Evolutionary conservation across 805 yeast species (phyloP).

Genomic region (Candida cerambycidarum): DNA sequence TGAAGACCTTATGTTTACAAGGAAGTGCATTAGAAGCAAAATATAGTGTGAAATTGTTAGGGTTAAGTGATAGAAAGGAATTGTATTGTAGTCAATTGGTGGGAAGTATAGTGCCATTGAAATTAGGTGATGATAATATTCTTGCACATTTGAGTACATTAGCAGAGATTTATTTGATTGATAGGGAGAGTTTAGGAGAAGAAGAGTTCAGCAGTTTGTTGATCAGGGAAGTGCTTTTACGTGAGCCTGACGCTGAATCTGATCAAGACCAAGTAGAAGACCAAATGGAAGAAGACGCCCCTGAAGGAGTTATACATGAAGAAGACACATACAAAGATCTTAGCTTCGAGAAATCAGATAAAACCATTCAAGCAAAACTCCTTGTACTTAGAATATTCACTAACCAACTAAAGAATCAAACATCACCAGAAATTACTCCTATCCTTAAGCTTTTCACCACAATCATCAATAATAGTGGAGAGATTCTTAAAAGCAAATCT

Average conservation of each 20-base stretch:
- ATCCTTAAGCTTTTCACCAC: slow-evolving; percentile 66
- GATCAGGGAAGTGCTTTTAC: slow-evolving; percentile 61
- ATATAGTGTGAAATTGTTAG: slow-evolving; percentile 60
- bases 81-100: slow-evolving; percentile 39
- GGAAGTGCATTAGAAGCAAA: slow-evolving; percentile 65
- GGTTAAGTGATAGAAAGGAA: slow-evolving; percentile 44
- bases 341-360: slow-evolving; percentile 13
- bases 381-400: slow-evolving; percentile 6
- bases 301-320: too few species aligned
- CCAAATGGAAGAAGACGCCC: slow-evolving; percentile 26
- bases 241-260: too few species aligned
- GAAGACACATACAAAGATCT: too few species aligned
- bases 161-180: slow-evolving; percentile 54
- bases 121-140: slow-evolving; percentile 35
- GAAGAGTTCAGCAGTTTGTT: slow-evolving; percentile 56
- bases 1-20: slow-evolving; percentile 45
- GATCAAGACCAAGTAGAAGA: slow-evolving; percentile 32
- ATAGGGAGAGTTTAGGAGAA: slow-evolving; percentile 50
- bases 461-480: slow-evolving; percentile 75
- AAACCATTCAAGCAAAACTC: slow-evolving; percentile 15
- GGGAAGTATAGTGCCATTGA: slow-evolving; percentile 50
- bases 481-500: slow-evolving; percentile 51
- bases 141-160: slow-evolving; percentile 59
- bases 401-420: slow-evolving; percentile 19
- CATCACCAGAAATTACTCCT: slow-evolving; percentile 48